Evolutionary conservation across 495 filamentous ascomycete species (phyloP), one percentile per base, ranked within the genome.

Genomic region (Talaromyces liani): DNA sequence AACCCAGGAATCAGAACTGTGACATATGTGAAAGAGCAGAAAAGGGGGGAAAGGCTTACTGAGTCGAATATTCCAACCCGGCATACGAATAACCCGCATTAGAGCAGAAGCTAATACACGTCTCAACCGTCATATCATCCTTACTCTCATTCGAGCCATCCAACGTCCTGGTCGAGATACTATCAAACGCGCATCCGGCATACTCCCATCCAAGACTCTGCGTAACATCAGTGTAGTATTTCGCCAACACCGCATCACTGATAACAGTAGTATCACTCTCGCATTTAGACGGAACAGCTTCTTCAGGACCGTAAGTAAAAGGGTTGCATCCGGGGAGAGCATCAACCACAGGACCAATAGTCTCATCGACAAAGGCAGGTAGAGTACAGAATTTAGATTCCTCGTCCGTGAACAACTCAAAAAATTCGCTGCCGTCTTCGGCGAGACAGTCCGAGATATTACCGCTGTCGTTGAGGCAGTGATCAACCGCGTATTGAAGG

Each of bases 401-500:
- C 62, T 73, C 65, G 64, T 81, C 79, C 54, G 67, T 67, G 39
- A 63, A 66, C 29, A 65, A 66, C 18, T 62, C 65, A 63, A 89
- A 86, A 58, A 80, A 63, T 0, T 75, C 75, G 7, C 57, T 51
- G 8, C 67, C 65, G 33, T 59, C 63, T 39, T 60, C 62, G n/a
- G 69, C 58, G 33, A 29, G 53, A 73, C 89, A 92, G 65, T 85
- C 78, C 2, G 77, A 63, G 18, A 88, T 73, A 5, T 63, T 69
- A 25, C 83, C 83, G 58, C 77, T 81, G 4, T 66, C 54, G 64
- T 75, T 77, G 60, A 79, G 82, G 78, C 88, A 91, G 25, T 70
- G 75, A 56, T 87, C 71, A 64, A 89, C 66, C 64, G 85, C 85
- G 36, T 79, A 75, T 69, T 89, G 81, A 20, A 91, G 83, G 60